Percentiles rank a stretch among this genome's conserved stretches.
These are phyloP conservation scores for Myxozyma nipponensis DNA, from an alignment of 805 yeast genomes.

Conservation along the genomic window DNA sequence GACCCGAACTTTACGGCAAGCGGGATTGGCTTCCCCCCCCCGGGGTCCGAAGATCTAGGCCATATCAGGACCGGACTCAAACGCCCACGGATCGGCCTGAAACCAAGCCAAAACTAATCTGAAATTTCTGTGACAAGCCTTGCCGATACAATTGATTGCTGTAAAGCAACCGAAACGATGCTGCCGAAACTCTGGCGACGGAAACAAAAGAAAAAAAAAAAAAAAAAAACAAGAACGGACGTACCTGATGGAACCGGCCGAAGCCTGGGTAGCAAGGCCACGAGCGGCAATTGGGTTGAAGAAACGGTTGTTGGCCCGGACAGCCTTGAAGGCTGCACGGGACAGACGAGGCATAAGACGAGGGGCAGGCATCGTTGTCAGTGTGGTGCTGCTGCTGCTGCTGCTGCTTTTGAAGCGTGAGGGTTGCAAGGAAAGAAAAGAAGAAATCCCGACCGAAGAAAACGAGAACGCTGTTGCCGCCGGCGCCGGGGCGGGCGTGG, in stretches of 20 bases:
- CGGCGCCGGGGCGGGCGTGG: background rate
- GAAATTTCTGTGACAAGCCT: too few species aligned
- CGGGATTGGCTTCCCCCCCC: too few species aligned
- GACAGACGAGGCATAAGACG: conserved; percentile 47
- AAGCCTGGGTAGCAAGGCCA: conserved; percentile 66
- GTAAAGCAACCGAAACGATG: too few species aligned
- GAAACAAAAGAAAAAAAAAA: too few species aligned
- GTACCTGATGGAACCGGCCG: conserved; percentile 64
- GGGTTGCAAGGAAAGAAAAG: conserved; percentile 7
- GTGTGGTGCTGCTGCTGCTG: conserved; percentile 4
- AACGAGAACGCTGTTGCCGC: background rate
- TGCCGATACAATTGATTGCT: too few species aligned
- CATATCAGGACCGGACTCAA: too few species aligned
- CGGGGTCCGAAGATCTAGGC: too few species aligned
- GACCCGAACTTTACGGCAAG: too few species aligned
- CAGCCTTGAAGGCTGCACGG: conserved; percentile 84
- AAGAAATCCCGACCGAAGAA: conserved; percentile 1
- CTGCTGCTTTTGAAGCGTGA: background rate
- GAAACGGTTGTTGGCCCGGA: conserved; percentile 69
- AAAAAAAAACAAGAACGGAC: too few species aligned
- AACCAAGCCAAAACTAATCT: too few species aligned
- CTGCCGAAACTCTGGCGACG: too few species aligned
- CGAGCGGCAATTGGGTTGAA: conserved; percentile 48
- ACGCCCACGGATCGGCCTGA: too few species aligned
- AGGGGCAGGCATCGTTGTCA: conserved; percentile 50